Conservation (phyloP, 2,329 filamentous ascomycete genomes). For the Trichoderma atrobrunneum region DNA sequence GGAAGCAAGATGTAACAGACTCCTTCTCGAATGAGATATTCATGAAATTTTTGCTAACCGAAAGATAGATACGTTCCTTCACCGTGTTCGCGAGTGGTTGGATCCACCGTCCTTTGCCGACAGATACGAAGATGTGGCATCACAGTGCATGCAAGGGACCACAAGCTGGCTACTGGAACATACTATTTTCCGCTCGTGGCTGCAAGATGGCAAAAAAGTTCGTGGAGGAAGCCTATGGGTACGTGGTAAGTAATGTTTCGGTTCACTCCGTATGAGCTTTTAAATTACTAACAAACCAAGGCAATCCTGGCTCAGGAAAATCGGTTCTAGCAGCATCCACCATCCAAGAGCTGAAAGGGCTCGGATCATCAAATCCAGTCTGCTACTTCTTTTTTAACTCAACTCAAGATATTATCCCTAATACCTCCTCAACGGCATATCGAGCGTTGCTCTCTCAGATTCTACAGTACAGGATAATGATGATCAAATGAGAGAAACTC, state of each 20-base stretch:
- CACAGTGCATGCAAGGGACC: neutral
- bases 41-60: neutral
- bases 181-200: neutral
- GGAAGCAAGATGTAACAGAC: neutral
- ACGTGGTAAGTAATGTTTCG: neutral
- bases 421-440: neutral
- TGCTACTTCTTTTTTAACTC: neutral
- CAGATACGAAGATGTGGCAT: neutral
- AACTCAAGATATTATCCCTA: neutral
- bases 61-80: neutral
- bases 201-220: neutral
- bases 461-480: neutral
- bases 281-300: neutral
- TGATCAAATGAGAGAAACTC: neutral
- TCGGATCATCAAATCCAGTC: neutral
- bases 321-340: neutral
- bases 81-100: neutral
- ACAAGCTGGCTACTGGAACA: neutral
- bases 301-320: neutral
- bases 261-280: neutral
- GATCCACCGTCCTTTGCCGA: neutral
- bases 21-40: neutral
- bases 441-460: neutral
- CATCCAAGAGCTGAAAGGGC: neutral
- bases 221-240: neutral